phyloP scores from a whole-genome alignment of 352 stramenopile species.

The Phytophthora megakarya region DNA sequence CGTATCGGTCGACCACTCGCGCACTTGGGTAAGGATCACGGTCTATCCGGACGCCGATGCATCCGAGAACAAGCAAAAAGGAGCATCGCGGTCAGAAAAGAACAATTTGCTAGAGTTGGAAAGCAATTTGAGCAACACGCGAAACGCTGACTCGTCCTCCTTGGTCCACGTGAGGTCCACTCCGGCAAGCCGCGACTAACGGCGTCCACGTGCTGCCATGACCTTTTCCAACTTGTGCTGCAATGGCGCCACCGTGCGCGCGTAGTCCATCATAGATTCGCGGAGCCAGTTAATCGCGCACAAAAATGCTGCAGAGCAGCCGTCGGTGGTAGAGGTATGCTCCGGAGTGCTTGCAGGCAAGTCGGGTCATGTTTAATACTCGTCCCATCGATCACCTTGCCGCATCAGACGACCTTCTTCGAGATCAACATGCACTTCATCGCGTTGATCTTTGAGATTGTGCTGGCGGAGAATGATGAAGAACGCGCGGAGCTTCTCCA shows the following conservation, averaged over 20 bases:
- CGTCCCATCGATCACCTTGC: slow-evolving; percentile 1
- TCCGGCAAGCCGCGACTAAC: neutral
- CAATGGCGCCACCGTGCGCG: neutral
- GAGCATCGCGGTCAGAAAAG: neutral
- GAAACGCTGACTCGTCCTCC: neutral
- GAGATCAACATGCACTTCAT: too few relatives aligned
- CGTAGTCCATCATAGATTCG: slow-evolving; percentile 8
- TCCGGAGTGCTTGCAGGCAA: neutral
- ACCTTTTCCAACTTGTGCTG: slow-evolving; percentile 1
- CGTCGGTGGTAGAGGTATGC: slow-evolving; percentile 9
- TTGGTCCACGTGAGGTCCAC: neutral
- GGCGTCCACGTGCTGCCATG: neutral
- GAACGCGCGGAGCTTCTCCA: too few relatives aligned
- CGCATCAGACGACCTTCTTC: too few relatives aligned
- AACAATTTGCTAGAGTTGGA: neutral
- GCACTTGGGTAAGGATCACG: too few relatives aligned
- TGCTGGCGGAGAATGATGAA: too few relatives aligned
- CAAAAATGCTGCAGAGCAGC: slow-evolving; percentile 8
- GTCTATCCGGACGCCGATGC: too few relatives aligned
- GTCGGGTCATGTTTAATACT: slow-evolving; percentile 5
- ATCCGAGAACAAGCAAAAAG: slow-evolving; percentile 3
- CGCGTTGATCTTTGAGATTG: too few relatives aligned
- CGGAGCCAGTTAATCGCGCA: slow-evolving; percentile 5
- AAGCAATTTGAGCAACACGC: neutral
- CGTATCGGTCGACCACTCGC: too few relatives aligned